Conservation (phyloP, 116 monocot species). For the Iris pallida region DNA sequence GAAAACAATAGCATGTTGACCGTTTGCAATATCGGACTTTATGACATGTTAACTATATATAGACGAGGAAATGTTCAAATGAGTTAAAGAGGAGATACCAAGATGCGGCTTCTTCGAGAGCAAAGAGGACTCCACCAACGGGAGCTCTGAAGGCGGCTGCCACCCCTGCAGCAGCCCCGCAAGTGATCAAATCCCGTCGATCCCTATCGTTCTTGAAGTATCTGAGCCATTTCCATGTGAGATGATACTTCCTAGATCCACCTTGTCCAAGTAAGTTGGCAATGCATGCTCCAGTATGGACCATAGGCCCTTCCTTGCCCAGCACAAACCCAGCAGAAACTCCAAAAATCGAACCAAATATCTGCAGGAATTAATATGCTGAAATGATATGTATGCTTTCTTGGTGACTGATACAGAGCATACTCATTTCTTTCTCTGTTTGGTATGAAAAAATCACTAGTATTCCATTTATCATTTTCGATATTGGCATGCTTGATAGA, state of each 20-base stretch:
- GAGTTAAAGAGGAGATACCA: conserved; percentile 36
- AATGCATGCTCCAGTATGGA: conserved; percentile 92
- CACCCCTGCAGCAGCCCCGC: conserved; percentile 88
- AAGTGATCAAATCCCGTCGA: conserved; percentile 83
- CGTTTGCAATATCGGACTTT: too few relatives aligned
- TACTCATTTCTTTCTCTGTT: too few relatives aligned
- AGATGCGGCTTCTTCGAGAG: conserved; percentile 89
- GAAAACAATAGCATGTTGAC: background rate
- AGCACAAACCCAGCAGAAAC: conserved; percentile 87
- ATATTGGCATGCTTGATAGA: too few relatives aligned
- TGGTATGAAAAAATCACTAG: too few relatives aligned
- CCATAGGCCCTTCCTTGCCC: conserved; percentile 98
- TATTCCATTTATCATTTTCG: too few relatives aligned
- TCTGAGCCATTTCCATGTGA: conserved; percentile 87
- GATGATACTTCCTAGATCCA: conserved; percentile 86
- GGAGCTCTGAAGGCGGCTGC: conserved; percentile 96
- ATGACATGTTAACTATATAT: too few relatives aligned
- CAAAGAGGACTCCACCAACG: conserved; percentile 93
- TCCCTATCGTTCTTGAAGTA: conserved; percentile 92
- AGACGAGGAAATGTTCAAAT: too few relatives aligned
- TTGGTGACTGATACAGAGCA: too few relatives aligned
- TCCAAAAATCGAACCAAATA: conserved; percentile 79
- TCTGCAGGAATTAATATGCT: conserved; percentile 33
- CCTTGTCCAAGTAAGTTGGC: conserved; percentile 83
- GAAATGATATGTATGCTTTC: too few relatives aligned